A percentile compares a stretch with the other conserved stretches of the same genome.
phyloP scores from a whole-genome alignment of 148 eudicot genomes.

The Camellia lanceoleosa region DNA sequence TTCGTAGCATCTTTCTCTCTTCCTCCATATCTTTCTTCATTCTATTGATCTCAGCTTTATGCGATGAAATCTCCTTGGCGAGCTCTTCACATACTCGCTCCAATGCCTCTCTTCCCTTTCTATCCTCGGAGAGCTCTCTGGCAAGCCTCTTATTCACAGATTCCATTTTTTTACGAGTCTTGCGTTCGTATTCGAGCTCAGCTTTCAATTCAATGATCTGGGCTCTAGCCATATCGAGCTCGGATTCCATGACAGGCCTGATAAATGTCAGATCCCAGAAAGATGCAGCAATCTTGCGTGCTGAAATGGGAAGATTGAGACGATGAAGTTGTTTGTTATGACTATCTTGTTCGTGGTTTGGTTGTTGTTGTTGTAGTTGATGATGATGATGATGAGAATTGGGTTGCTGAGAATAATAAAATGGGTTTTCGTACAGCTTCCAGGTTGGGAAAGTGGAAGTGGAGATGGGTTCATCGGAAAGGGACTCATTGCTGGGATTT shows the following conservation, averaged over 20 bases:
- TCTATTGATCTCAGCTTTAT: slow-evolving; percentile 34
- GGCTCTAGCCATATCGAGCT: slow-evolving; percentile 41
- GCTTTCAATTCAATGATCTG: slow-evolving; percentile 48
- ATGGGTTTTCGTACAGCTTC: slow-evolving; percentile 75
- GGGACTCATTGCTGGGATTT: slow-evolving; percentile 19
- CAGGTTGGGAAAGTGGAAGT: slow-evolving; percentile 51
- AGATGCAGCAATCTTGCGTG: slow-evolving; percentile 39
- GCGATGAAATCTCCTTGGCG: slow-evolving; percentile 32
- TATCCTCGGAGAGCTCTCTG: slow-evolving; percentile 47
- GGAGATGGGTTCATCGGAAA: slow-evolving; percentile 25
- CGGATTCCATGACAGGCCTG: slow-evolving; percentile 42
- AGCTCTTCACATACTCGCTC: slow-evolving; percentile 55
- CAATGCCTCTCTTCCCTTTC: slow-evolving; percentile 37
- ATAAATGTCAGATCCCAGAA: slow-evolving; percentile 49
- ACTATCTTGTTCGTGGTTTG: neutral
- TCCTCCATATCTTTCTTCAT: slow-evolving; percentile 55
- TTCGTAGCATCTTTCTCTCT: slow-evolving; percentile 64
- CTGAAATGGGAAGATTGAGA: slow-evolving; percentile 33
- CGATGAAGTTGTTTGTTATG: slow-evolving; percentile 28
- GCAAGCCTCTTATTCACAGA: slow-evolving; percentile 41
- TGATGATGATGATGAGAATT: slow-evolving; percentile 19
- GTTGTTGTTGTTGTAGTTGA: neutral
- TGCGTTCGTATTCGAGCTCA: slow-evolving; percentile 53
- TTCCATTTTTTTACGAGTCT: slow-evolving; percentile 51
- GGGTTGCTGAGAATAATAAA: slow-evolving; percentile 34